Conservation (phyloP, 2,329 filamentous ascomycete species). For the Ilyonectria sp. region DNA sequence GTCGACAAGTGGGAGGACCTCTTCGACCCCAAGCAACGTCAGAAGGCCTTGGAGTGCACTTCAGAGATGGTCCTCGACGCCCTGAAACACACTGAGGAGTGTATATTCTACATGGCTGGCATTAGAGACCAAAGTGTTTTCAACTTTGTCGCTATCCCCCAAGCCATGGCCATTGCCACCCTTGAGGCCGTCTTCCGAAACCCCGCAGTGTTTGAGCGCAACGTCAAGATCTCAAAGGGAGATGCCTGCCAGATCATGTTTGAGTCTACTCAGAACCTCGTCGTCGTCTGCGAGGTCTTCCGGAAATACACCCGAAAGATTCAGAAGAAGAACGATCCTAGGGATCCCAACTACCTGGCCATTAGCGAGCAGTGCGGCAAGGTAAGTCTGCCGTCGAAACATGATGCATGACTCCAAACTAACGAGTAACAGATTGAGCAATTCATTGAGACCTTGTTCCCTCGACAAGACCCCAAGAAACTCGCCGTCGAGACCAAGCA, state of each 20-base stretch:
- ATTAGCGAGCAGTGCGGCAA: slow-evolving; percentile 93
- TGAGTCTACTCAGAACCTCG: slow-evolving; percentile 92
- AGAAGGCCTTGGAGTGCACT: slow-evolving; percentile 85
- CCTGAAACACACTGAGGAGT: slow-evolving; percentile 89
- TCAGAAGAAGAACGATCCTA: slow-evolving; percentile 93
- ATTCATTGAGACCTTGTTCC: slow-evolving; percentile 95
- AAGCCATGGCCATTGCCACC: slow-evolving; percentile 97
- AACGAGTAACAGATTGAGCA: slow-evolving; percentile 80
- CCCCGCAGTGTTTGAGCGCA: slow-evolving; percentile 84
- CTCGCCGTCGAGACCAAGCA: slow-evolving; percentile 60
- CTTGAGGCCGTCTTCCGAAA: slow-evolving; percentile 95
- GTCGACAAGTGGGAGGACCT: slow-evolving; percentile 92
- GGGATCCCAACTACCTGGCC: slow-evolving; percentile 91
- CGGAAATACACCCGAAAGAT: slow-evolving; percentile 84
- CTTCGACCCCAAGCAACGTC: slow-evolving; percentile 84
- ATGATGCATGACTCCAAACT: slow-evolving; percentile 22
- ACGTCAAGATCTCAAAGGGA: slow-evolving; percentile 97
- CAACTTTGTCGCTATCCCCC: slow-evolving; percentile 98
- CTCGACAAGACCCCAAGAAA: slow-evolving; percentile 81
- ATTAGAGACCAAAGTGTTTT: slow-evolving; percentile 97
- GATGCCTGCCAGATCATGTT: slow-evolving; percentile 93
- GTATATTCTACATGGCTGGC: slow-evolving; percentile 97
- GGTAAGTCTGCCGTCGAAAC: slow-evolving; percentile 60
- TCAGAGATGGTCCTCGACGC: slow-evolving; percentile 97
- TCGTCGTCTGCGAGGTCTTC: slow-evolving; percentile 86